Base-by-base conservation (phyloP, 192 early-diverging fungal genomes). In the Coemansia biformis region DNA sequence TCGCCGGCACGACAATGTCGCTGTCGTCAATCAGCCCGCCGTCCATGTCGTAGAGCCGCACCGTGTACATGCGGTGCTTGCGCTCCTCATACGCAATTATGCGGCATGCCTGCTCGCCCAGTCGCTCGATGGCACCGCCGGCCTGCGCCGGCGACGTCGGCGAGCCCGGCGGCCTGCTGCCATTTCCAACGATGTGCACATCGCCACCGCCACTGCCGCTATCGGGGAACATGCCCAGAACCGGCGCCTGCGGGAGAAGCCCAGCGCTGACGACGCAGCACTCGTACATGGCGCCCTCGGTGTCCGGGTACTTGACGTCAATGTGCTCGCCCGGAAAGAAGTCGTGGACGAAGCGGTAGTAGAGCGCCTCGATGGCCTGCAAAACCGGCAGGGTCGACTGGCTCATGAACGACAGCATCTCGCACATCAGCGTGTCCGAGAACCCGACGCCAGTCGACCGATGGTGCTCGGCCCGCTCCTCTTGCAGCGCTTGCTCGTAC, bases 401-500 rank as follows among this genome's bases (percentile, higher is more conserved):
- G 51, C 56, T 66, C 29, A 75, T 41, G 34, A 76, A 75, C 29
- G 45, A 52, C 10, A 77, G 59, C 60, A 67, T 74, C 22, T 60
- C 57, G 46, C 60, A 61, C 13, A 67, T 29, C 1, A 79, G 50
- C 49, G 19, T 72, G 66, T 69, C 83, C 79, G 90, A 85, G 51
- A 87, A 91, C 44, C 91, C 89, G 22, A 87, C 79, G 18, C 86
- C 83, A 30, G 83, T 78, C 1, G 81, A 62, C 33, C 70, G 60
- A 13, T 81, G 78, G 38, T 75, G 73, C 36, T 82, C 82, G 11
- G 79, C 78, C 9, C 77, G 67, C 54, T 96, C 93, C 12, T 81
- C 85, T 30, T 82, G 61, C 16, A 86, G 59, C 0, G 93, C 93
- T 50, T 92, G 81, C 48, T 83, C 78, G 48, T 85, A 96, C 0